Base-by-base conservation (phyloP, 352 stramenopile genomes). In the Hyphochytrium catenoides region DNA sequence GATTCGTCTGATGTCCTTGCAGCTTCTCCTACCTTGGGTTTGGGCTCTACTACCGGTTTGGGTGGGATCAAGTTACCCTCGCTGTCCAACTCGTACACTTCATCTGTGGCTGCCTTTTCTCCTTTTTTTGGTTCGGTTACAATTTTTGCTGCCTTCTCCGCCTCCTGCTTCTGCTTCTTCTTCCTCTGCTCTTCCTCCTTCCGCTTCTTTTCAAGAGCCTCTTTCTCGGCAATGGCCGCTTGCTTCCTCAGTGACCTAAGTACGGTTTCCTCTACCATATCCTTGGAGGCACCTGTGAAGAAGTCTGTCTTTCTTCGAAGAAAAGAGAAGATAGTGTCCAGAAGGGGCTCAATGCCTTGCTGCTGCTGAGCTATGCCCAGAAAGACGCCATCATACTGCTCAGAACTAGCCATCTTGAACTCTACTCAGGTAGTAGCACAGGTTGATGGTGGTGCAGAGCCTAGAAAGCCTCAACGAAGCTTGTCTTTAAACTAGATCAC, bases 251-350 rank as follows among this genome's bases (percentile, higher is more conserved):
- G 53, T 6, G 88, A 70, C 33, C 78, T 57, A 36, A 93, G 59
- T 9, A 94, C 69, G 26, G 57, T 82, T 24, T 70, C 49, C 46
- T 90, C 72, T 26, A 85, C 51, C 38, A 71, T 40, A 25, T 67
- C 48, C 14, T 65, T 44, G n/a, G 51, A 43, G 31, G 79, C 83
- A 7, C 87, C 89, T 5, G 81, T 62, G 54, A 96, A 98, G 48
- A 98, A 98, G 62, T 98, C 91, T 12, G 90, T 97, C 59, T 98
- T 98, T 36, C 90, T 83, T 16, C 90, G 69, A 41, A 98, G 54
- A 51, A 98, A 97, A 1, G 82, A 94, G 55, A 98, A 97, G 16
- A 98, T 72, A 1, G 81, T 94, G 44, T 96, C 81, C 48, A 98
- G 72, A 23, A 98, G 59, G 15, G 86, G 87, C 56, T 99, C 92